These are phyloP conservation scores for Hexamita inflata DNA, from an alignment of 208 protist genomes.

Conservation along the genomic window DNA sequence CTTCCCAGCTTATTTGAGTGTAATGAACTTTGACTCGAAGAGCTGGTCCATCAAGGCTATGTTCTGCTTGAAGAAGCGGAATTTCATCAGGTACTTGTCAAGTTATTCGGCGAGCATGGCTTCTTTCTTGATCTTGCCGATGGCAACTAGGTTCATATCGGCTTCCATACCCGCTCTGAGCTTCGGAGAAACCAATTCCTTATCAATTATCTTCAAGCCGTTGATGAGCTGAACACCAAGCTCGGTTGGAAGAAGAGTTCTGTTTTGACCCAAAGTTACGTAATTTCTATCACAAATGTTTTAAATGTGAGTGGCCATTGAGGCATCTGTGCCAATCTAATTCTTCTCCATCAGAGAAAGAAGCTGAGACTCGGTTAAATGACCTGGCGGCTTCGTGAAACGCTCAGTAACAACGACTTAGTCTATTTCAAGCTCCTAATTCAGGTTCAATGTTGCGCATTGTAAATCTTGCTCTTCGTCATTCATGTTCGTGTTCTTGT, in stretches of 20 bases:
- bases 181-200: slow-evolving; percentile 67
- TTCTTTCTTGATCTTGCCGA: slow-evolving; percentile 59
- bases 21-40: slow-evolving; percentile 73
- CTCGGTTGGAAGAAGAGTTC: slow-evolving; percentile 65
- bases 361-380: slow-evolving; percentile 53
- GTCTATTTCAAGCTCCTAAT: too few relatives aligned
- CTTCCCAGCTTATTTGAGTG: slow-evolving; percentile 57
- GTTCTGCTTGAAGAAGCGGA: slow-evolving; percentile 66
- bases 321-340: slow-evolving; percentile 58
- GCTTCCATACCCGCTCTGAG: slow-evolving; percentile 70
- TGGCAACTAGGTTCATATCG: slow-evolving; percentile 69
- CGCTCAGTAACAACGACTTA: slow-evolving; percentile 23
- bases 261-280: slow-evolving; percentile 26
- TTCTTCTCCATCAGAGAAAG: slow-evolving; percentile 55
- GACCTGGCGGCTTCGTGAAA: slow-evolving; percentile 43
- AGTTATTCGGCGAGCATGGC: slow-evolving; percentile 34
- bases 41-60: slow-evolving; percentile 63
- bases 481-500: background rate
- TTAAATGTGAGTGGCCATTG: slow-evolving; percentile 54
- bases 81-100: slow-evolving; percentile 53
- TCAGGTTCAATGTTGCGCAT: background rate
- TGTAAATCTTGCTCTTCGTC: background rate
- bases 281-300: slow-evolving; percentile 51
- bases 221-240: slow-evolving; percentile 71
- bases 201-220: slow-evolving; percentile 70